Evolutionary conservation across 2,329 filamentous ascomycete species (phyloP).

Genomic region (Cordyceps sp.): DNA sequence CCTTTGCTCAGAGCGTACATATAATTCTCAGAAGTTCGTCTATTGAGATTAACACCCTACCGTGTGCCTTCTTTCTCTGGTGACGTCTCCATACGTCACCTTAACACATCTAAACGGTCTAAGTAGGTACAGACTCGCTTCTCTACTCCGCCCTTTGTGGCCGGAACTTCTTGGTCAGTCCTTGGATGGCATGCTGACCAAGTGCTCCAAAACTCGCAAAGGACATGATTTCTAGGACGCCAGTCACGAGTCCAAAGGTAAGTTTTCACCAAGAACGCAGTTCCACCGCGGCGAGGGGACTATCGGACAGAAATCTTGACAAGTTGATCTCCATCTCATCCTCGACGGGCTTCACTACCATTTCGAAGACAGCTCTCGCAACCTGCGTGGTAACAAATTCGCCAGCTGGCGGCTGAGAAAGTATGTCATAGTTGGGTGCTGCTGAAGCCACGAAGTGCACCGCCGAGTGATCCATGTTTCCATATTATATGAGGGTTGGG

Average conservation of each 20-base stretch:
- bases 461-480: neutral
- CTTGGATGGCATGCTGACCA: neutral
- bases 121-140: no score
- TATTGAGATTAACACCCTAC: no score
- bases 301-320: neutral
- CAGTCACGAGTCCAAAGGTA: neutral
- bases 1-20: no score
- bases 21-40: no score
- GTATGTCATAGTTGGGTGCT: neutral
- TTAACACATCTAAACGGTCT: no score
- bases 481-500: neutral
- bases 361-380: neutral
- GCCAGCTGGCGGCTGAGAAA: neutral
- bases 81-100: no score
- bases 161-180: neutral
- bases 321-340: neutral
- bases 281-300: neutral
- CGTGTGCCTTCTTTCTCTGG: no score
- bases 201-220: neutral
- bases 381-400: neutral
- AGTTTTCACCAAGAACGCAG: neutral
- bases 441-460: neutral
- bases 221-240: neutral
- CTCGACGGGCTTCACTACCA: neutral
- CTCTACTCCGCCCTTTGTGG: neutral